Percentiles rank a stretch among this genome's conserved stretches.
These are phyloP conservation scores for Saccharomycopsis sp. DNA, from an alignment of 805 yeast species.

Conservation along the genomic window DNA sequence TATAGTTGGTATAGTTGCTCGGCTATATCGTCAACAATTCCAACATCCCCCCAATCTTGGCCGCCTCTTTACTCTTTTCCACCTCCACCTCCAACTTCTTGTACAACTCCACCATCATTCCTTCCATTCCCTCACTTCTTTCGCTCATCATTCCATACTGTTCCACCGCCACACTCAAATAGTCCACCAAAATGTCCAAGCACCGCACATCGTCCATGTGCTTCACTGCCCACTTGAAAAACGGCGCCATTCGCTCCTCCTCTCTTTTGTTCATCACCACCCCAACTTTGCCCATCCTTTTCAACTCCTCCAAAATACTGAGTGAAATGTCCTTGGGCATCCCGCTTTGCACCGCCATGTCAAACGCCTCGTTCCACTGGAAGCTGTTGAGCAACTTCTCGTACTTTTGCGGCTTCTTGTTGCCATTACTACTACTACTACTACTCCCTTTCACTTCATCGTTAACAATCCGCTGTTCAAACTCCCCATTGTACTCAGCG, in stretches of 20 bases:
- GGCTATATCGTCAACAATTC: constrained; percentile 69
- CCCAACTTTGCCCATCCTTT: constrained; percentile 80
- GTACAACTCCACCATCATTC: constrained; percentile 51
- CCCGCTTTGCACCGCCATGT: constrained; percentile 74
- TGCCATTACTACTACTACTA: too few relatives aligned
- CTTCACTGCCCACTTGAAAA: constrained; percentile 74
- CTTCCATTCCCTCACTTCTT: constrained; percentile 68
- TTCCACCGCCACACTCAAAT: constrained; percentile 57
- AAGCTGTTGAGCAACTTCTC: constrained; percentile 81
- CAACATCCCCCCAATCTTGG: constrained; percentile 87
- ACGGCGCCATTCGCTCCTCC: constrained; percentile 76
- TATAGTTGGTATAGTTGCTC: too few relatives aligned
- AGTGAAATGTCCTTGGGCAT: constrained; percentile 71
- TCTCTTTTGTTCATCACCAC: constrained; percentile 76
- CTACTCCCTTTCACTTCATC: constrained; percentile 48
- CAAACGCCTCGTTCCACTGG: constrained; percentile 89
- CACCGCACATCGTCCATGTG: constrained; percentile 75
- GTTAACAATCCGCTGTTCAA: constrained; percentile 61
- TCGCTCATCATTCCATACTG: constrained; percentile 70
- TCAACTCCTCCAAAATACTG: constrained; percentile 78
- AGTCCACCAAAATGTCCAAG: constrained; percentile 55
- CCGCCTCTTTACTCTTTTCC: constrained; percentile 75
- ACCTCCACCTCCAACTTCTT: constrained; percentile 61
- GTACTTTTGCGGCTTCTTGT: constrained; percentile 65
- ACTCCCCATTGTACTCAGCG: constrained; percentile 82